phyloP scores from a whole-genome alignment of 2,329 filamentous ascomycete species.

The Rugonectria rugulosa region DNA sequence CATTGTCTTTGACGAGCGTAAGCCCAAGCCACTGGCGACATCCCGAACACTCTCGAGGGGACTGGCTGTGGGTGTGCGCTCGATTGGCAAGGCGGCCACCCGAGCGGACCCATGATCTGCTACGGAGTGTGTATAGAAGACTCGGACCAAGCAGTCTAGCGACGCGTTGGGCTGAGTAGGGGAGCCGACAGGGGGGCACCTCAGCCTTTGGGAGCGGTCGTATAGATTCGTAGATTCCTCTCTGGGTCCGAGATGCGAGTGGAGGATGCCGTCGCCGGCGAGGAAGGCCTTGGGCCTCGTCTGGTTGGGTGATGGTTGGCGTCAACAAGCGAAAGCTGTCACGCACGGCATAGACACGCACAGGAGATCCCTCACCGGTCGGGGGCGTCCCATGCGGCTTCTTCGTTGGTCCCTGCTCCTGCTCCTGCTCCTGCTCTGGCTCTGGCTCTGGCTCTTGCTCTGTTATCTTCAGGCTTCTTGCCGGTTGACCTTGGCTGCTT shows the following conservation, averaged over 20 bases:
- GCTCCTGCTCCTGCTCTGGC: background rate
- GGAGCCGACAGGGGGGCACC: background rate
- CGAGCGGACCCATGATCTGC: background rate
- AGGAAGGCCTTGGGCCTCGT: conserved; percentile 3
- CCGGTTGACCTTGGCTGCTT: conserved; percentile 11
- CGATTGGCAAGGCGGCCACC: conserved; percentile 2
- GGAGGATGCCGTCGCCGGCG: conserved; percentile 23
- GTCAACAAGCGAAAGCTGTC: conserved; percentile 36
- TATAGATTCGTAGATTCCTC: conserved; percentile 14
- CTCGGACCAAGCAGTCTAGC: background rate
- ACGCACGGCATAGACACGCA: conserved; percentile 34
- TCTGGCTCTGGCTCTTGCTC: background rate
- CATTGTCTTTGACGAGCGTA: background rate
- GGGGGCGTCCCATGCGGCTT: conserved; percentile 13
- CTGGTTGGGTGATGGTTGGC: conserved; percentile 29
- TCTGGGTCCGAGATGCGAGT: conserved; percentile 37
- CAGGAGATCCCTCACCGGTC: conserved; percentile 34
- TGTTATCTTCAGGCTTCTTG: background rate
- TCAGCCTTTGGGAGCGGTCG: conserved; percentile 6
- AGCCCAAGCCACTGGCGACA: background rate
- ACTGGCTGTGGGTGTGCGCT: background rate
- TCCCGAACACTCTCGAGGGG: background rate
- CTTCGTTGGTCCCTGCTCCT: conserved; percentile 27
- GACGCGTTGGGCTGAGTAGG: background rate
- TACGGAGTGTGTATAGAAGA: too few relatives aligned